Base-by-base conservation (phyloP, 495 filamentous ascomycete species). In the Trichoderma erinaceum region DNA sequence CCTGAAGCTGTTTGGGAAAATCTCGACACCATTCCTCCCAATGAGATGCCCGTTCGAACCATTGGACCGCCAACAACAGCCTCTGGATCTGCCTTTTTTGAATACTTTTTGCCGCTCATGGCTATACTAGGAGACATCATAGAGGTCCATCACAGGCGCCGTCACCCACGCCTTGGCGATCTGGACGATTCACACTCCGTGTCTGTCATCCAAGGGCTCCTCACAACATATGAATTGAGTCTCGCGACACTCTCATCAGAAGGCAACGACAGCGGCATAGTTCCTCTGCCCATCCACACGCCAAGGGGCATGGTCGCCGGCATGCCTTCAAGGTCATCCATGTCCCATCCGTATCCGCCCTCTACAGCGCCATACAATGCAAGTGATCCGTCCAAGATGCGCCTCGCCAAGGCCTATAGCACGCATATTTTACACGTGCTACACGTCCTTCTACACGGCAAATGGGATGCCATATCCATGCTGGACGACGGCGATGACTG, bases 61-160 rank as follows among this genome's bases (percentile, higher is more conserved):
- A 65, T 72, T 43, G 78, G 75, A 21, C 78, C 73, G 44, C 70
- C 70, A 32, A 74, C 70, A 0, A 75, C 67, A 5, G 72, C 78
- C 18, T 71, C 73, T 5, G 77, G 77, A 18, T 67, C 69, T 71
- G 87, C 89, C 74, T 86, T 91, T 75, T 92, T 92, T 72, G 89
- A 89, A 63, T 92, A 88, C 74, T 92, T 92, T 78, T 75, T 90
- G 67, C 90, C 90, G 27, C 76, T 92, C 66, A 92, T 92, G 90
- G 87, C 88, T 8, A 91, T 92, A 50, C 82, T 92, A 1, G 90
- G 90, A 46, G 88, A 88, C 72, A 89, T 91, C 46, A 88, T 92
- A 72, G 89, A 92, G 72, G 76, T 92, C 56, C 87, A 90, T 68
- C 90, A 92, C 75, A 85, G 88, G 27, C 82, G 86, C 65, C 88